Percentiles rank a stretch among this genome's conserved stretches.
Conservation (phyloP, 208 protist species). For the Tritrichomonas musculus region DNA sequence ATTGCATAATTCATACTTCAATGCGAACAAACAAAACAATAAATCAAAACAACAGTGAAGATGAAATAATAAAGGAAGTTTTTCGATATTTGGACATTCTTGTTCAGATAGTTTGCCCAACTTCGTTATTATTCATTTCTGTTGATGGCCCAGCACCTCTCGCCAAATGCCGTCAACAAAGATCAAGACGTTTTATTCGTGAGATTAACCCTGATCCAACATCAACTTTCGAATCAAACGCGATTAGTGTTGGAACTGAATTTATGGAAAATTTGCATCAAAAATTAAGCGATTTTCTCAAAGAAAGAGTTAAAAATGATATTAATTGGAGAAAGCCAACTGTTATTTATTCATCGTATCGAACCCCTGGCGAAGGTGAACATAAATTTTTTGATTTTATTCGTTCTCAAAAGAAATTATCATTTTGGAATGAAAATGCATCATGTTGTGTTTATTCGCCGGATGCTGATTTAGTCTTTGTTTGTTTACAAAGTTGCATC, state of each 20-base stretch:
- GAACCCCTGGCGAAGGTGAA: conserved; percentile 28
- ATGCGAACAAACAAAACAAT: background rate
- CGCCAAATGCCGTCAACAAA: background rate
- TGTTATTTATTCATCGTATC: background rate
- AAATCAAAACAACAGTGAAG: background rate
- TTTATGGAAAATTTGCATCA: background rate
- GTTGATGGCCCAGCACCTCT: background rate
- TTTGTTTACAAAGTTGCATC: background rate
- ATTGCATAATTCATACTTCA: conserved; percentile 16
- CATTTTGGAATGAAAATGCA: background rate
- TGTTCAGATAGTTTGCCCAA: background rate
- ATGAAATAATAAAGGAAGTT: background rate
- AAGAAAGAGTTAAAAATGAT: background rate
- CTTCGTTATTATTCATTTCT: background rate
- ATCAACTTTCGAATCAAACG: background rate
- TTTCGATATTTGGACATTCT: background rate
- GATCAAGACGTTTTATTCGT: background rate
- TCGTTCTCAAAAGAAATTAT: too few species aligned
- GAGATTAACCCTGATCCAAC: background rate
- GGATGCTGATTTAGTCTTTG: background rate
- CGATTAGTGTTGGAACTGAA: background rate
- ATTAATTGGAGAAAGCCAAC: background rate
- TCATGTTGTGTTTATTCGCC: background rate
- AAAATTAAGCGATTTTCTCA: background rate
- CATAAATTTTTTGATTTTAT: conserved; percentile 28